Percentiles rank a stretch among this genome's conserved stretches.
Conservation (phyloP, 2,329 filamentous ascomycete species). For the Ophiosphaerella narmari region DNA sequence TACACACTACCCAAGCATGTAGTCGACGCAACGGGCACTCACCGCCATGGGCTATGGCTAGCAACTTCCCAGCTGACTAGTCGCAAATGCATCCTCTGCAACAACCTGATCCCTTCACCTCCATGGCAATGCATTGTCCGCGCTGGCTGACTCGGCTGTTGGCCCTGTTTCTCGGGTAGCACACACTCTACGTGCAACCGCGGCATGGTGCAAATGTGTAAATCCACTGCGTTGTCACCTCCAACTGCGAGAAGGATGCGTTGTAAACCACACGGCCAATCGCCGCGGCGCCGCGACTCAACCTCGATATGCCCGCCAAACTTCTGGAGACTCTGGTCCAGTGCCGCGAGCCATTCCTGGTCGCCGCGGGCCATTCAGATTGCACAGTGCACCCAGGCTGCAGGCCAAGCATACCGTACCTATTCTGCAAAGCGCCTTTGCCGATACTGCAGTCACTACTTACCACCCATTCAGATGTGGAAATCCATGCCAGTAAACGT, state of each 20-base stretch:
- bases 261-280: too few species aligned
- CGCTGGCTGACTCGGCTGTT: not conserved
- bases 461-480: not conserved
- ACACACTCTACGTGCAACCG: not conserved
- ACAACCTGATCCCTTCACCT: too few species aligned
- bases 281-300: too few species aligned
- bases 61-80: not conserved
- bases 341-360: not conserved
- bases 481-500: slow-evolving; percentile 21
- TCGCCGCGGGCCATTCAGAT: not conserved
- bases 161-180: not conserved
- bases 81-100: too few species aligned
- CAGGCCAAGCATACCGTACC: not conserved
- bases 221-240: too few species aligned
- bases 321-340: not conserved
- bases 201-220: not conserved
- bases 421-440: slow-evolving; percentile 3
- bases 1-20: too few species aligned
- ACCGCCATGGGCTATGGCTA: too few species aligned
- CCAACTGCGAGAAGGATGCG: not conserved
- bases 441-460: not conserved
- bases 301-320: too few species aligned
- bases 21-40: too few species aligned
- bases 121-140: too few species aligned
- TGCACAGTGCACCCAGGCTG: not conserved